Percentiles rank a stretch among this genome's conserved stretches.
These are phyloP conservation scores for Tylopilus felleus DNA, from an alignment of 768 basidiomycete species.

Conservation along the genomic window DNA sequence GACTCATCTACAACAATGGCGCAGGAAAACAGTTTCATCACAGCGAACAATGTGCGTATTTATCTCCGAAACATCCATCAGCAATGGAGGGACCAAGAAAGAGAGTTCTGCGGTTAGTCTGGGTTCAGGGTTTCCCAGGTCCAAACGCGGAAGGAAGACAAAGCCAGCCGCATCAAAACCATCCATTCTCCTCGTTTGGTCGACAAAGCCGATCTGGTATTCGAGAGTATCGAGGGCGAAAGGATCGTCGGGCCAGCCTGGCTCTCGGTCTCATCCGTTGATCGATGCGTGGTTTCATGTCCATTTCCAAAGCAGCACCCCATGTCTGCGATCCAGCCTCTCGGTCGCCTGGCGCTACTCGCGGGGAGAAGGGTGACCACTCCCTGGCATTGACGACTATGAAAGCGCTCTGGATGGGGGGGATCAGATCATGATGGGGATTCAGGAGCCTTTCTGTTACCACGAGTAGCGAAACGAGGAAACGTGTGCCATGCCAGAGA, in stretches of 20 bases:
- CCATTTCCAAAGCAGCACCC: background rate
- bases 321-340: background rate
- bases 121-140: background rate
- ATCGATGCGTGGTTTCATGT: slow-evolving; percentile 6
- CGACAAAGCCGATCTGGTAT: slow-evolving; percentile 48
- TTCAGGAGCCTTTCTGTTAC: slow-evolving; percentile 29
- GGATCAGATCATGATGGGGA: slow-evolving; percentile 3
- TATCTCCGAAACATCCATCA: background rate
- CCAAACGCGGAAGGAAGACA: background rate
- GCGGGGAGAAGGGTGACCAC: slow-evolving; percentile 5
- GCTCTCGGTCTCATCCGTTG: background rate
- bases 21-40: background rate
- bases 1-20: background rate
- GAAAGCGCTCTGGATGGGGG: slow-evolving; percentile 32
- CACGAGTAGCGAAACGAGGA: slow-evolving; percentile 39
- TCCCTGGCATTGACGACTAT: slow-evolving; percentile 33
- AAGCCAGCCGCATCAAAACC: slow-evolving; percentile 13
- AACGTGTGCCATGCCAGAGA: slow-evolving; percentile 32
- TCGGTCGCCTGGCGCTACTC: background rate
- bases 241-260: slow-evolving; percentile 3
- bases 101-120: background rate
- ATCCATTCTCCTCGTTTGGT: slow-evolving; percentile 11
- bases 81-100: background rate
- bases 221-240: slow-evolving; percentile 38
- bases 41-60: background rate